Evolutionary conservation across 306 rosid species (phyloP).

Genomic region (Prinsepia uniflora): DNA sequence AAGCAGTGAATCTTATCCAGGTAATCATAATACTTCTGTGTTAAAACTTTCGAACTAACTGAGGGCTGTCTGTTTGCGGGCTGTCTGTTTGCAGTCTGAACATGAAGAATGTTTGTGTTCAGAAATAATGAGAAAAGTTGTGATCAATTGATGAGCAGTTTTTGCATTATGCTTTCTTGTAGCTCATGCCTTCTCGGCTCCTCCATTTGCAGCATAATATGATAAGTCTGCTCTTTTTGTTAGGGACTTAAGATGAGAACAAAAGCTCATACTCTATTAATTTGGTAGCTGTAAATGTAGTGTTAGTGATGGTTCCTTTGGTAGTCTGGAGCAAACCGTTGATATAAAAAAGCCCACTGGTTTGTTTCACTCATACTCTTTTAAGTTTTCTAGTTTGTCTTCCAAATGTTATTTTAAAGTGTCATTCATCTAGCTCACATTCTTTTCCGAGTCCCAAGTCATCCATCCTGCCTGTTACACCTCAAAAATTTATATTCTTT

Average conservation of each 20-base stretch:
- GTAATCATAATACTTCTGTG: slow-evolving; percentile 26
- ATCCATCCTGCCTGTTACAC: neutral
- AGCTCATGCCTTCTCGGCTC: no score
- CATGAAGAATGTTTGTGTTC: neutral
- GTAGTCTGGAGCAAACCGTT: neutral
- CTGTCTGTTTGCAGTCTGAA: neutral
- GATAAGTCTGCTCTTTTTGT: no score
- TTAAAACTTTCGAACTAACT: neutral
- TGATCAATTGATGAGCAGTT: no score
- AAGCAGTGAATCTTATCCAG: slow-evolving; percentile 80
- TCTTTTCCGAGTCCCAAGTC: neutral
- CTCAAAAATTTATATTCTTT: neutral
- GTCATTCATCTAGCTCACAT: neutral
- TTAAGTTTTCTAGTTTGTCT: neutral
- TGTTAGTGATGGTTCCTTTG: no score
- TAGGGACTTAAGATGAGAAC: neutral
- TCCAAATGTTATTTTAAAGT: neutral
- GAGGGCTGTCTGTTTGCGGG: neutral
- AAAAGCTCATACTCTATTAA: neutral
- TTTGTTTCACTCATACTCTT: neutral
- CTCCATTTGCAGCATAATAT: no score
- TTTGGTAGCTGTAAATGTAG: neutral
- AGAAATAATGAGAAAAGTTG: neutral
- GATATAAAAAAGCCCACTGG: neutral
- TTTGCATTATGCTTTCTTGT: no score